phyloP scores from a whole-genome alignment of 1,284 basidiomycete genomes.

The Polyporus tsugae region DNA sequence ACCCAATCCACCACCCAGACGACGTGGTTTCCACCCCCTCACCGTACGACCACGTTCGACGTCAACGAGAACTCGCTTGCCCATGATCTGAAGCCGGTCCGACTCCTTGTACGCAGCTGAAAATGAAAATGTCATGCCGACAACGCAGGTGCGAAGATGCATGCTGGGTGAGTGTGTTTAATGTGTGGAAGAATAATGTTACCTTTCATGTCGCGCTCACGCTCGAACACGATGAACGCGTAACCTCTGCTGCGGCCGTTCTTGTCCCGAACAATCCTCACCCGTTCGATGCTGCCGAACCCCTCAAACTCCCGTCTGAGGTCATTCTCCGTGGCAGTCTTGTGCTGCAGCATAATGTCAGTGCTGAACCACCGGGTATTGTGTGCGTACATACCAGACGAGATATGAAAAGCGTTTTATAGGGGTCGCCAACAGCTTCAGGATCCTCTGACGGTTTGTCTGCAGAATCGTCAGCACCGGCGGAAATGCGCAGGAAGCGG shows the following conservation, averaged over 20 bases:
- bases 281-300: conserved; percentile 93
- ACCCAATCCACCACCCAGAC: conserved; percentile 94
- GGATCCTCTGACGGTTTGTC: conserved; percentile 92
- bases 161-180: conserved; percentile 37
- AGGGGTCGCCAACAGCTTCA: conserved; percentile 97
- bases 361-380: conserved; percentile 7
- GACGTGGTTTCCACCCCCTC: conserved; percentile 97
- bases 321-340: conserved; percentile 90
- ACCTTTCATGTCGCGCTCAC: conserved; percentile 99
- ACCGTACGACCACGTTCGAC: conserved; percentile 98
- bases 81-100: conserved; percentile 96
- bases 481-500: conserved; percentile 12
- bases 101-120: conserved; percentile 99
- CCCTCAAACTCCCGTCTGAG: conserved; percentile 94
- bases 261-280: conserved; percentile 91
- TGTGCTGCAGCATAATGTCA: conserved; percentile 63
- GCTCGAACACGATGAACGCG: conserved; percentile 97
- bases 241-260: conserved; percentile 91
- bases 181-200: conserved; percentile 33
- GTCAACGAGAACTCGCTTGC: conserved; percentile 95
- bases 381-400: conserved; percentile 71
- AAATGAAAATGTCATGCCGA: conserved; percentile 34
- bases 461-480: conserved; percentile 41
- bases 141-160: conserved; percentile 29
- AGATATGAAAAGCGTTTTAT: conserved; percentile 98